Conservation (phyloP, 2,329 filamentous ascomycete species). For the Phaeoacremonium minimum region DNA sequence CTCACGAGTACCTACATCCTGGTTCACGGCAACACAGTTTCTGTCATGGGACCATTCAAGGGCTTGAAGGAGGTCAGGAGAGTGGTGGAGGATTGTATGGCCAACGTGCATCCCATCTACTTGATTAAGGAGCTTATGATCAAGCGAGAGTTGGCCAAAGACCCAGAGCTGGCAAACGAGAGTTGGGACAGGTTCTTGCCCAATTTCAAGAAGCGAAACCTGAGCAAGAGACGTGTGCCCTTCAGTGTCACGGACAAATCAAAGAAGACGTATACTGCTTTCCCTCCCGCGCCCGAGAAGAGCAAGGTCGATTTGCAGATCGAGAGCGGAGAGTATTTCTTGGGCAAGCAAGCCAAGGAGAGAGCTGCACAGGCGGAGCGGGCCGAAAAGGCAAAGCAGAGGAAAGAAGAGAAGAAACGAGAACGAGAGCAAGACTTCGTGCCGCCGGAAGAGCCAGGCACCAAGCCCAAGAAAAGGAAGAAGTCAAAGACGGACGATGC, state of each 20-base stretch:
- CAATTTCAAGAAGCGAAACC: slow-evolving; percentile 92
- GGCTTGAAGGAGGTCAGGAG: slow-evolving; percentile 88
- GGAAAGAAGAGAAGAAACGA: slow-evolving; percentile 83
- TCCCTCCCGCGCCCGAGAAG: slow-evolving; percentile 95
- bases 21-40: slow-evolving; percentile 94
- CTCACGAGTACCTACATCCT: slow-evolving; percentile 89
- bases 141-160: slow-evolving; percentile 75
- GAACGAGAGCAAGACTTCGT: slow-evolving; percentile 84
- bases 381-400: slow-evolving; percentile 78
- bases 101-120: slow-evolving; percentile 95
- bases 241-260: slow-evolving; percentile 86
- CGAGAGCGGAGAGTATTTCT: slow-evolving; percentile 94
- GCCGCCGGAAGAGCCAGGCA: slow-evolving; percentile 72
- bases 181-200: slow-evolving; percentile 96
- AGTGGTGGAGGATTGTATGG: slow-evolving; percentile 93
- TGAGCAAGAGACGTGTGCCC: slow-evolving; percentile 79
- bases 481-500: slow-evolving; percentile 39
- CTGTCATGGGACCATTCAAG: slow-evolving; percentile 87
- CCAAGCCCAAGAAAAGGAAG: slow-evolving; percentile 61
- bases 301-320: slow-evolving; percentile 98
- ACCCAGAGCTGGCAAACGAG: slow-evolving; percentile 77
- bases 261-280: slow-evolving; percentile 94
- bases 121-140: slow-evolving; percentile 72
- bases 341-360: slow-evolving; percentile 90
- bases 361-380: slow-evolving; percentile 74